phyloP scores from a whole-genome alignment of 768 basidiomycete species.

The Lactifluus rugatus region DNA sequence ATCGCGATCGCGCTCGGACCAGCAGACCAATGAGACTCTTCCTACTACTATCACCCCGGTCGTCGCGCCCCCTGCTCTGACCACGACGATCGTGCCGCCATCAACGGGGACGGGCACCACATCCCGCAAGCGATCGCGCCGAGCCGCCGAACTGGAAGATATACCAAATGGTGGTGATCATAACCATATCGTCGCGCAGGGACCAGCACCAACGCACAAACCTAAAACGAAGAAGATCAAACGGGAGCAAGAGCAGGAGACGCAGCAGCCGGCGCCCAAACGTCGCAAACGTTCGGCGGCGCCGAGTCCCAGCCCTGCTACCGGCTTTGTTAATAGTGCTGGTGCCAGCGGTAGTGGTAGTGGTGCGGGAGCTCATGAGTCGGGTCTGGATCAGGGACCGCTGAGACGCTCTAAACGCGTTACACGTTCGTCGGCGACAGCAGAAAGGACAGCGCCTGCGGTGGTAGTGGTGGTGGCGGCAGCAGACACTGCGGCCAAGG shows the following conservation, averaged over 20 bases:
- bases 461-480: neutral
- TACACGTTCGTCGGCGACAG: neutral
- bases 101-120: neutral
- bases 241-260: neutral
- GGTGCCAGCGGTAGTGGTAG: neutral
- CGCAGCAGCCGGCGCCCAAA: neutral
- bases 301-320: neutral
- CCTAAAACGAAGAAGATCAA: neutral
- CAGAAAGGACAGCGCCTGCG: too few relatives aligned
- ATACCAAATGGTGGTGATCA: too few relatives aligned
- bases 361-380: neutral
- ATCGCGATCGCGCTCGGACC: neutral
- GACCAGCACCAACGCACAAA: neutral
- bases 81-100: neutral
- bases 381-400: neutral
- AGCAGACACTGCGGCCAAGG: neutral
- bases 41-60: neutral
- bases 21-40: neutral
- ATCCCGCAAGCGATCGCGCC: constrained; percentile 1
- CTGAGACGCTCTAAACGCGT: constrained; percentile 9
- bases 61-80: neutral
- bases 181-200: neutral
- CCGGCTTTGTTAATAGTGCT: neutral
- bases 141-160: neutral
- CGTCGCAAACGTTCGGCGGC: constrained; percentile 1